Evolutionary conservation across 495 filamentous ascomycete species (phyloP), one percentile per base, ranked within the genome.

Genomic region (Aspergillus affinis): DNA sequence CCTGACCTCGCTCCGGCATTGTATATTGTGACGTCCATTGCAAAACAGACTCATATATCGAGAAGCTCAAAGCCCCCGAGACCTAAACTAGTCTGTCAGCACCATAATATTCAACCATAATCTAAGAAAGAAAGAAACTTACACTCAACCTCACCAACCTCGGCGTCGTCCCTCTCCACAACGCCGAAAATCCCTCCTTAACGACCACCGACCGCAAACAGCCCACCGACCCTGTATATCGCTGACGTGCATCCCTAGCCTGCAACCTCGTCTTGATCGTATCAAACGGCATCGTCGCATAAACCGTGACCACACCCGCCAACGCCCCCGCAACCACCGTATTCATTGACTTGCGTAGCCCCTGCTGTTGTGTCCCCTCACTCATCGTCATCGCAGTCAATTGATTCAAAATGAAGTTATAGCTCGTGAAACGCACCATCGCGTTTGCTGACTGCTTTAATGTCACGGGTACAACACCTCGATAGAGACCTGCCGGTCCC

Each of bases 211-310:
- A 55, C 13, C 58, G 49, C 57, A 68, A 47, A 46, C 65, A 68
- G 26, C 65, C 61, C 9, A 62, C 13, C 1, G 62, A 61, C 6
- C 60, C 60, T 12, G 21, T 17, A 53, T 68, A 68, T 13, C 56
- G 56, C 46, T 54, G 18, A 13, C 47, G 48, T 1, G 69, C 71
- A 56, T 67, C 69, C 6, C 82, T 75, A 57, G 80, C 82, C 73
- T 88, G 84, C 47, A 78, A 75, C 55, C 82, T 67, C 23, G 86
- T 88, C 74, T 88, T 87, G 36, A 88, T 75, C n/a, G 82, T 83
- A 65, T 88, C 85, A 69, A 88, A 87, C 12, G 85, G 84, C 78
- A 86, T 83, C 13, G 84, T 88, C 1, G 73, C 72, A 47, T 83
- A 70, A 18, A 69, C 69, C 5, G 69, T 72, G 9, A 69, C 65